These are phyloP conservation scores for Sarocladium kiliense DNA, from an alignment of 2,329 filamentous ascomycete genomes.

Conservation along the genomic window DNA sequence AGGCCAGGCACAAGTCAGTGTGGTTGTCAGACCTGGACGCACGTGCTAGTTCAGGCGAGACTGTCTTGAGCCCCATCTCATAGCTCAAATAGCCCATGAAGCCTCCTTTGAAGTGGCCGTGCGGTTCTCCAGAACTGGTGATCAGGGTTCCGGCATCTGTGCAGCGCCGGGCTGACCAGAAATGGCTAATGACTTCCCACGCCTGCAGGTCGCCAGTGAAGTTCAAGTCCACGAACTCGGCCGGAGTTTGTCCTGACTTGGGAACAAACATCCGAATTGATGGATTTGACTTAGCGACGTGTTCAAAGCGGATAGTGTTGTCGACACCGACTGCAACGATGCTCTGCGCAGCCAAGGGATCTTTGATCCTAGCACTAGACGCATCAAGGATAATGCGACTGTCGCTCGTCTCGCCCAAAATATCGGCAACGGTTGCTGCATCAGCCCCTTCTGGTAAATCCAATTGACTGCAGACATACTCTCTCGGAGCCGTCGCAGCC, in stretches of 20 bases:
- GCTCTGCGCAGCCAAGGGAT: constrained; percentile 53
- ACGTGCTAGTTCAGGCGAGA: constrained; percentile 24
- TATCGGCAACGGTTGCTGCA: constrained; percentile 50
- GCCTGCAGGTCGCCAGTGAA: background rate
- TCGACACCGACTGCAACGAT: constrained; percentile 66
- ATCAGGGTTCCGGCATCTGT: background rate
- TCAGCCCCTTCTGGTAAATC: constrained; percentile 40
- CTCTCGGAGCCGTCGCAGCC: constrained; percentile 20
- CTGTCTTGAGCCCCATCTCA: constrained; percentile 14
- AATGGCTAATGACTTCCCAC: constrained; percentile 3
- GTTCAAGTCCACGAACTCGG: background rate
- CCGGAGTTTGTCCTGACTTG: too few relatives aligned
- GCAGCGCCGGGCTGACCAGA: background rate
- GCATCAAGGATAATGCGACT: constrained; percentile 57
- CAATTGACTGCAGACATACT: constrained; percentile 37
- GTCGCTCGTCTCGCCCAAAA: constrained; percentile 31
- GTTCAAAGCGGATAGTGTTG: constrained; percentile 51
- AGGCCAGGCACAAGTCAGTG: constrained; percentile 71
- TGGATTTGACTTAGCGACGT: constrained; percentile 35
- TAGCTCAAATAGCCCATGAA: constrained; percentile 16
- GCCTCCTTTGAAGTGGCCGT: constrained; percentile 12
- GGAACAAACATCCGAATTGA: constrained; percentile 1
- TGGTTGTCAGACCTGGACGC: constrained; percentile 31
- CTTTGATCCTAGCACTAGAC: constrained; percentile 44
- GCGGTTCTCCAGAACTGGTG: background rate